A percentile compares a stretch with the other conserved stretches of the same genome.
phyloP scores from a whole-genome alignment of 345 rosid genomes.

The rapeseed (Brassica napus) region Da-Ae NC_063442.1:42501-43000 shows the following conservation, averaged over 20 bases:
- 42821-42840: neutral
- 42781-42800: neutral
- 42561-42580: neutral
- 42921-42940: neutral
- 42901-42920: neutral
- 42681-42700: constrained; percentile 38
- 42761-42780: neutral
- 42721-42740: constrained; percentile 10
- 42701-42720: constrained; percentile 32
- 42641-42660: neutral
- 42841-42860: neutral
- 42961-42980: neutral
- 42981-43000: neutral
- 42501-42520: neutral
- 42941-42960: neutral
- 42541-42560: neutral
- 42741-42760: neutral
- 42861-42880: neutral
- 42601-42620: constrained; percentile 21
- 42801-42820: constrained; percentile 2
- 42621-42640: constrained; percentile 10
- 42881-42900: neutral
- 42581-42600: constrained; percentile 12
- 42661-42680: constrained; percentile 8
- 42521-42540: neutral